Conservation (phyloP, 768 basidiomycete genomes). For the Russula foetens region DNA sequence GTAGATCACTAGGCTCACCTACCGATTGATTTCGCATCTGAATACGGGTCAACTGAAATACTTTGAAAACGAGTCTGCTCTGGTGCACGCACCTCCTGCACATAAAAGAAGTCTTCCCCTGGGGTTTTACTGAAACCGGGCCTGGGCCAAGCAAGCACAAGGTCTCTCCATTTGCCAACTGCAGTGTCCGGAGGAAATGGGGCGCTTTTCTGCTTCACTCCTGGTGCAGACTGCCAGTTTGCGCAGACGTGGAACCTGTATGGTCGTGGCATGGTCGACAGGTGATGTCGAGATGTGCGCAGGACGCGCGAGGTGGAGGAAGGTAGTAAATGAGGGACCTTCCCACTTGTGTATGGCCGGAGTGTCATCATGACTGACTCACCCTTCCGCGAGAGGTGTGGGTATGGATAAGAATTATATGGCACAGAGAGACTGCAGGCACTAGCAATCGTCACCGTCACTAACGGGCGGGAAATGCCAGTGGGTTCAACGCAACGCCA, state of each 20-base stretch:
- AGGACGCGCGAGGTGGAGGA: not conserved
- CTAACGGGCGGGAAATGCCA: too few relatives aligned
- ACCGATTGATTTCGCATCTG: conserved; percentile 79
- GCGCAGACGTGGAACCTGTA: conserved; percentile 71
- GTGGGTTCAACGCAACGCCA: too few relatives aligned
- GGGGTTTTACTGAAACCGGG: conserved; percentile 32
- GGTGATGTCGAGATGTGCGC: conserved; percentile 1
- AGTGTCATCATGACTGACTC: not conserved
- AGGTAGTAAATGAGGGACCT: not conserved
- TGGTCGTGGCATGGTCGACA: conserved; percentile 33
- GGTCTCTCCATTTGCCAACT: conserved; percentile 65
- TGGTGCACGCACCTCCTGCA: conserved; percentile 51
- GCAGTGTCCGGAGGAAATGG: conserved; percentile 52
- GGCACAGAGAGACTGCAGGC: too few relatives aligned
- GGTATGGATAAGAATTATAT: not conserved
- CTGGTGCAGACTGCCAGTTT: conserved; percentile 72
- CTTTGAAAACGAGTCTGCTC: not conserved
- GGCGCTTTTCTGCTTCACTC: conserved; percentile 28
- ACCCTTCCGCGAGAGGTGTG: not conserved
- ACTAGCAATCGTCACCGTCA: too few relatives aligned
- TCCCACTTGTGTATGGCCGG: not conserved
- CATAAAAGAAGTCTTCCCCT: conserved; percentile 58
- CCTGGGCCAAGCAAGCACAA: conserved; percentile 43
- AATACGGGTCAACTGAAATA: not conserved
- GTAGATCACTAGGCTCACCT: conserved; percentile 30